Percentiles rank a stretch among this genome's conserved stretches.
Conservation (phyloP, 352 stramenopile species). For the Plasmopara muralis region DNA sequence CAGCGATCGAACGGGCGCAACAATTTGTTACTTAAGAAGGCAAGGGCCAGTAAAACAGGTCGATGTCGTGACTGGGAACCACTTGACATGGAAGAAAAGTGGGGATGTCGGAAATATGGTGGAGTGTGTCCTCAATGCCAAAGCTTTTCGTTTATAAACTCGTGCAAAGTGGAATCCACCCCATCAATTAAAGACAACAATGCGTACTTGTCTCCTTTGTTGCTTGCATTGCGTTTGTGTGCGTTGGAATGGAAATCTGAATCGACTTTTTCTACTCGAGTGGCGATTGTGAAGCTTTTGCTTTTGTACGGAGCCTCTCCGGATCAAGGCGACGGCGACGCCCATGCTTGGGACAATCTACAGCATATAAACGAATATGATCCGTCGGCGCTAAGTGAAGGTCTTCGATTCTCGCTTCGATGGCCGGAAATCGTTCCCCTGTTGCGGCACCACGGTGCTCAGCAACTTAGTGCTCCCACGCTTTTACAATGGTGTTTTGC, state of each 20-base stretch:
- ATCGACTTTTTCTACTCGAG: constrained; percentile 1
- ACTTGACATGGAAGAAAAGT: constrained; percentile 5
- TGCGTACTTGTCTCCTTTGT: constrained; percentile 16
- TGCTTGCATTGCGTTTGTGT: constrained; percentile 31
- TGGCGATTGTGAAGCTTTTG: constrained; percentile 26
- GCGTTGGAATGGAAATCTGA: background rate
- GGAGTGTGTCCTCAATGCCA: constrained; percentile 14
- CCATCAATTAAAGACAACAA: background rate
- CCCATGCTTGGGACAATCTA: background rate
- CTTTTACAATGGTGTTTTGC: constrained; percentile 16
- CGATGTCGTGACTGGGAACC: background rate
- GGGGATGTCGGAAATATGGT: constrained; percentile 27
- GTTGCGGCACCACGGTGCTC: constrained; percentile 22
- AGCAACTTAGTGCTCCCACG: constrained; percentile 3
- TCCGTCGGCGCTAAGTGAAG: constrained; percentile 18
- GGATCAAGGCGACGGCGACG: constrained; percentile 8
- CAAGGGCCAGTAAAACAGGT: background rate
- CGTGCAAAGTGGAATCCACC: no score
- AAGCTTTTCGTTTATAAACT: background rate
- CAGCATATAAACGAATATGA: background rate
- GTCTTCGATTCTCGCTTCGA: constrained; percentile 11
- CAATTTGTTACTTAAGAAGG: background rate
- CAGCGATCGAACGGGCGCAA: background rate
- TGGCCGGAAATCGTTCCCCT: constrained; percentile 16
- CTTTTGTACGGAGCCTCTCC: constrained; percentile 20